Evolutionary conservation across 768 basidiomycete genomes (phyloP), one percentile per base, ranked within the genome.

Genomic region (Auricularia heimuer): DNA sequence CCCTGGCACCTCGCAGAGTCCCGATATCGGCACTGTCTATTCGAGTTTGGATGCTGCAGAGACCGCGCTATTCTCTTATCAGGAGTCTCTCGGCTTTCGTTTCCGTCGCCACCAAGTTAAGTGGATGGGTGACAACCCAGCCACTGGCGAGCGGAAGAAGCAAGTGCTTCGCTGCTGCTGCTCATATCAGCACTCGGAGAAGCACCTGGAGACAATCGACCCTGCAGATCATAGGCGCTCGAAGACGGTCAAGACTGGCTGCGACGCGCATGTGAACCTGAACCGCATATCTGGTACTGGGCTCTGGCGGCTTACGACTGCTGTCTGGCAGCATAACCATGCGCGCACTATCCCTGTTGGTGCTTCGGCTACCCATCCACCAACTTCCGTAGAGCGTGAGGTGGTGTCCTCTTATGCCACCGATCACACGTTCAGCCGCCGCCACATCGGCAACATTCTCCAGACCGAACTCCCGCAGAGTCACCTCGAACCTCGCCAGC

Each of bases 361-460:
- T 61, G 47, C 65, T 69, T n/a, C 56, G 71, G 16, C n/a, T 68
- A 34, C 51, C 66, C 36, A 69, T 69, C 54, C 66, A 63, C 12
- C 47, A 33, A 3, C 54, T 71, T 7, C 39, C 7, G 37, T 21
- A 29, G n/a, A 63, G 18, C 6, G 42, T 6, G 8, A 16, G 16
- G 12, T 63, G 36, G 45, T 63, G 6, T 7, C 39, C 65, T 66
- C 44, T 63, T 65, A 10, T 71, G 71, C 45, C 10, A 68, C 11
- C 36, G 65, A 42, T 69, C 70, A 63, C 63, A 70, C 54, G 61
- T 65, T 47, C 54, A 24, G 63, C 33, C 37, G 68, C 7, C 64
- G 70, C 21, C 66, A 67, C 4, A 44, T 33, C 2, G 21, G 62
- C 24, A 68, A 11, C 16, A 33, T 37, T 39, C 65, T 65, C 70